Conservation (phyloP, 1,139 yeast species). For the Diutina ranongensis region DNA sequence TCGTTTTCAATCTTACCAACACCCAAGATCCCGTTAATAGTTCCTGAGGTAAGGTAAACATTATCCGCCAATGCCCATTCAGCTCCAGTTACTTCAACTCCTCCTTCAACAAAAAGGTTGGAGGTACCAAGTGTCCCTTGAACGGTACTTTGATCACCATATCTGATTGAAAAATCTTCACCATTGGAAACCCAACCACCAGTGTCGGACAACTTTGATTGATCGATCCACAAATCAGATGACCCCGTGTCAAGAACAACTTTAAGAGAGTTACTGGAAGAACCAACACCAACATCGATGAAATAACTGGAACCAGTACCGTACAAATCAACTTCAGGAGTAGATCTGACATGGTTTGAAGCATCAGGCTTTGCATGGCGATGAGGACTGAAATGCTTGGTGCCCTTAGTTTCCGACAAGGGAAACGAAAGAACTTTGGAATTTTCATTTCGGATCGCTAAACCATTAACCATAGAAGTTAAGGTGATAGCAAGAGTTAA, state of each 20-base stretch:
- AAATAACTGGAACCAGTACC: background rate
- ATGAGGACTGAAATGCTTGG: too few relatives aligned
- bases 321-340: background rate
- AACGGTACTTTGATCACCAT: slow-evolving; percentile 7
- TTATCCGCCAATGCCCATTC: slow-evolving; percentile 9
- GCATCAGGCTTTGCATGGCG: too few relatives aligned
- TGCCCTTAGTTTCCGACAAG: too few relatives aligned
- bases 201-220: too few relatives aligned
- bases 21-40: slow-evolving; percentile 8
- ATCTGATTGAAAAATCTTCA: slow-evolving; percentile 7
- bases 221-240: slow-evolving; percentile 9
- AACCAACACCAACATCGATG: background rate
- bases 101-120: slow-evolving; percentile 5
- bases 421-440: too few relatives aligned
- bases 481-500: background rate
- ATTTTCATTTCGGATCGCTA: background rate
- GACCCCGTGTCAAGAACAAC: slow-evolving; percentile 9
- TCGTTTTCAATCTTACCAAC: slow-evolving; percentile 5
- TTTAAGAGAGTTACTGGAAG: slow-evolving; percentile 8
- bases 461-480: background rate
- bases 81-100: slow-evolving; percentile 7
- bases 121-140: slow-evolving; percentile 8
- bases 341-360: too few relatives aligned
- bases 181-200: slow-evolving; percentile 7
- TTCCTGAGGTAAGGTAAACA: background rate